Conservation (phyloP, 2,329 filamentous ascomycete genomes). For the Colletotrichum theobromicola region DNA sequence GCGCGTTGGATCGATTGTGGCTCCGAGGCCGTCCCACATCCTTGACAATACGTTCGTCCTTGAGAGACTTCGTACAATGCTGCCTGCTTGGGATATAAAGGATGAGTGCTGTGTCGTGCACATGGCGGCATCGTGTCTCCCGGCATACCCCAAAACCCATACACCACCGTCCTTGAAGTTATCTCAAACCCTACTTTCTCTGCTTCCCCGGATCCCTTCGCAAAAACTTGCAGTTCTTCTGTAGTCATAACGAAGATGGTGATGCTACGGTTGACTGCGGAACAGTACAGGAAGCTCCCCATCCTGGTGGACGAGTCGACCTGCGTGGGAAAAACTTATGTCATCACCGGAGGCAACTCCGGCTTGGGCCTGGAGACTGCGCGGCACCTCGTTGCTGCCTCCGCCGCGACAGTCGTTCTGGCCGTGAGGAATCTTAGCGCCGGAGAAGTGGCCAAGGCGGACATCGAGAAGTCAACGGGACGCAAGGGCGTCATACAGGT, state of each 20-base stretch:
- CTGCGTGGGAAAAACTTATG: conserved; percentile 21
- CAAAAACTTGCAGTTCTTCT: neutral
- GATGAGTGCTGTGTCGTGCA: neutral
- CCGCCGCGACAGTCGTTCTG: conserved; percentile 36
- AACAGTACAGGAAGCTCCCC: conserved; percentile 10
- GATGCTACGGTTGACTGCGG: conserved; percentile 7
- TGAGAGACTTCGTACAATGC: neutral
- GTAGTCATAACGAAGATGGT: neutral
- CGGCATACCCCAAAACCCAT: neutral
- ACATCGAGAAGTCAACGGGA: conserved; percentile 7
- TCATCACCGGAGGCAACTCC: conserved; percentile 39
- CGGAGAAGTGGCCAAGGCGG: conserved; percentile 12
- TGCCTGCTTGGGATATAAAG: neutral
- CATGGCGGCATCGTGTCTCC: neutral
- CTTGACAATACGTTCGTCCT: neutral
- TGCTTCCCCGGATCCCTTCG: neutral
- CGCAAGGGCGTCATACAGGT: neutral
- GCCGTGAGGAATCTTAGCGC: conserved; percentile 28
- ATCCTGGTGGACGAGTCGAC: conserved; percentile 1
- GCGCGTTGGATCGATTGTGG: neutral
- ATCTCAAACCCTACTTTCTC: neutral
- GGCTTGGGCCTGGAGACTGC: conserved; percentile 40
- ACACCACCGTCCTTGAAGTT: neutral
- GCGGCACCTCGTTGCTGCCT: conserved; percentile 33
- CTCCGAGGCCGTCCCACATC: neutral